Percentiles rank a stretch among this genome's conserved stretches.
phyloP scores from a whole-genome alignment of 2,329 filamentous ascomycete species.

The Colletotrichum sublineola region DNA sequence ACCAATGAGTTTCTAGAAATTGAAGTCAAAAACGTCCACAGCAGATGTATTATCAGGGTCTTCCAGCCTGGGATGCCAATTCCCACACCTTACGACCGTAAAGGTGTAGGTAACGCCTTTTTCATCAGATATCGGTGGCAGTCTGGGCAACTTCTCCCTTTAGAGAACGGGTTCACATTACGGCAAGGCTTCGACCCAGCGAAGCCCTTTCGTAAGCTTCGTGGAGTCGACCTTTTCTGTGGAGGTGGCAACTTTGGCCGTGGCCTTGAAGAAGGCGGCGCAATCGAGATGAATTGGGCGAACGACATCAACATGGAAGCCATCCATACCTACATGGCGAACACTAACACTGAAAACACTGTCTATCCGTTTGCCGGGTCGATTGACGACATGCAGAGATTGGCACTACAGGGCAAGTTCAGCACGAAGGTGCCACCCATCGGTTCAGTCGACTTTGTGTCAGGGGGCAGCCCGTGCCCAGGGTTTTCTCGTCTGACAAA shows the following conservation, averaged over 20 bases:
- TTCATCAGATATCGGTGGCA: slow-evolving; percentile 64
- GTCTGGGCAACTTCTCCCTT: slow-evolving; percentile 43
- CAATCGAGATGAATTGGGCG: slow-evolving; percentile 73
- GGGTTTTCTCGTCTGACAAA: slow-evolving; percentile 78
- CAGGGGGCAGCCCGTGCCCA: slow-evolving; percentile 82
- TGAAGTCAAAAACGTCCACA: slow-evolving; percentile 57
- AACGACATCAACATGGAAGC: slow-evolving; percentile 76
- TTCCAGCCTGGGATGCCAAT: slow-evolving; percentile 62
- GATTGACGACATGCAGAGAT: slow-evolving; percentile 75
- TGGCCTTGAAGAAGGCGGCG: slow-evolving; percentile 79
- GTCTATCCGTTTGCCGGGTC: slow-evolving; percentile 76
- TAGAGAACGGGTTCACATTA: slow-evolving; percentile 48
- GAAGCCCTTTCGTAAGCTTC: slow-evolving; percentile 55
- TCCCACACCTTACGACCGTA: slow-evolving; percentile 73
- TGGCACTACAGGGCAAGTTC: slow-evolving; percentile 66
- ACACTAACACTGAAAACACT: slow-evolving; percentile 66
- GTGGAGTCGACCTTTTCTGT: slow-evolving; percentile 80
- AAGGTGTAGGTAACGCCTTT: slow-evolving; percentile 76
- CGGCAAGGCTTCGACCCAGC: slow-evolving; percentile 69
- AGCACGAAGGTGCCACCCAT: slow-evolving; percentile 64
- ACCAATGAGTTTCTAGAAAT: slow-evolving; percentile 60
- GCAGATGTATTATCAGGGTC: slow-evolving; percentile 71
- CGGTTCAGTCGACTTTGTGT: slow-evolving; percentile 77
- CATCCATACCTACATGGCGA: slow-evolving; percentile 81
- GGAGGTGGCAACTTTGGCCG: slow-evolving; percentile 84